Percentiles rank a stretch among this genome's conserved stretches.
phyloP scores from a whole-genome alignment of 1,284 basidiomycete genomes.

The Moniliella sp. region DNA sequence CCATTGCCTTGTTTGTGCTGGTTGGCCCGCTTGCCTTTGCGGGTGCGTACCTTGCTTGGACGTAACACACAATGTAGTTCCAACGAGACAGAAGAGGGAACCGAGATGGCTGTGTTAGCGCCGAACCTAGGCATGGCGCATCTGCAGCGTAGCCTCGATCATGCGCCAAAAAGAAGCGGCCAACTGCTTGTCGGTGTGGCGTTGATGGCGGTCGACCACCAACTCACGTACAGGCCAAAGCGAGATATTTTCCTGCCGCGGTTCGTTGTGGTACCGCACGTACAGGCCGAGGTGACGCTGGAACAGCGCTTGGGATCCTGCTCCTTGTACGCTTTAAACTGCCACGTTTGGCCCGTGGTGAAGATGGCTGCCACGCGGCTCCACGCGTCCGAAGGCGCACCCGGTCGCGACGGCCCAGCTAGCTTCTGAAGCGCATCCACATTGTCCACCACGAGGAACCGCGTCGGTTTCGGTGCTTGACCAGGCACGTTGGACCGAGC shows the following conservation, averaged over 20 bases:
- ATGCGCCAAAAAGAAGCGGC: neutral
- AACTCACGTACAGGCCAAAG: constrained; percentile 38
- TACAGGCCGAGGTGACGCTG: neutral
- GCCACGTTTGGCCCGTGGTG: constrained; percentile 92
- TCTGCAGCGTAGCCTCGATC: neutral
- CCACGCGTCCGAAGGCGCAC: constrained; percentile 29
- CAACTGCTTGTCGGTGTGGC: neutral
- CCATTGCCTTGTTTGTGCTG: no score
- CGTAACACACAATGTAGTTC: no score
- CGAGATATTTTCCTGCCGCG: neutral
- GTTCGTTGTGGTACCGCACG: neutral
- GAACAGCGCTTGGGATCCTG: constrained; percentile 50
- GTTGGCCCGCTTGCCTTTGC: no score
- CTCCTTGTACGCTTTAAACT: constrained; percentile 91
- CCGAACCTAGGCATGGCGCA: no score
- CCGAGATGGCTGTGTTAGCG: no score
- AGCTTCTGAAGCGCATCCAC: constrained; percentile 78
- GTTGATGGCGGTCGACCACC: constrained; percentile 41
- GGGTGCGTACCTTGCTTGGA: no score
- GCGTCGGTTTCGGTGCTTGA: constrained; percentile 36
- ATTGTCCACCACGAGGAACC: constrained; percentile 65
- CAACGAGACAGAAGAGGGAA: no score
- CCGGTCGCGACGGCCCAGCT: constrained; percentile 36
- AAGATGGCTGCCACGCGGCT: constrained; percentile 86
- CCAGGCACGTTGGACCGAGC: neutral